A percentile compares a stretch with the other conserved stretches of the same genome.
phyloP scores from a whole-genome alignment of 495 filamentous ascomycete species.

The Baudoinia panamericana region DNA sequence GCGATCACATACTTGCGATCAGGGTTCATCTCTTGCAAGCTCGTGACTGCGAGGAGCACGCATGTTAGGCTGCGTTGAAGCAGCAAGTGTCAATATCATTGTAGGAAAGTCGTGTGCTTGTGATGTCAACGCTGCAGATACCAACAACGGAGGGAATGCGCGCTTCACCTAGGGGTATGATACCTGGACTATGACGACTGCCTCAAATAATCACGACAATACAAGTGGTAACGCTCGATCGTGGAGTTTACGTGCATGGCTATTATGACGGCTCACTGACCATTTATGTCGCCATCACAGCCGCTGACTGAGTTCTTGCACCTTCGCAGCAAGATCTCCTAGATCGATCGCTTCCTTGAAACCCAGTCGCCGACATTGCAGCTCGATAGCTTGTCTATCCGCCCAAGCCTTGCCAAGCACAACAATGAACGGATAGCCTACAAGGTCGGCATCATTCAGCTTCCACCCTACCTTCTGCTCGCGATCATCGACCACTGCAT shows the following conservation, averaged over 20 bases:
- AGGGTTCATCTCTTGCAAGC: conserved; percentile 54
- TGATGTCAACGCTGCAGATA: too few species aligned
- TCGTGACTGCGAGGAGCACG: conserved; percentile 2
- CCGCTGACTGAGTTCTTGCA: conserved; percentile 1
- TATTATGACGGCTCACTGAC: too few species aligned
- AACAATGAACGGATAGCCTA: conserved; percentile 75
- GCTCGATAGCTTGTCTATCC: conserved; percentile 48
- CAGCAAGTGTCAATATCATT: too few species aligned
- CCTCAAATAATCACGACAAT: too few species aligned
- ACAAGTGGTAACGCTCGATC: too few species aligned
- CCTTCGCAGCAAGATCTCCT: conserved; percentile 6
- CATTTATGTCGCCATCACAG: too few species aligned
- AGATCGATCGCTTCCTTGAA: conserved; percentile 8
- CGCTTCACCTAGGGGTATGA: too few species aligned
- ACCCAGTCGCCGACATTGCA: conserved; percentile 58
- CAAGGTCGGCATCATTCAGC: conserved; percentile 71
- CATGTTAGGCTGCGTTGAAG: too few species aligned
- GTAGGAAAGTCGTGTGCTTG: too few species aligned
- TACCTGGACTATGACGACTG: too few species aligned
- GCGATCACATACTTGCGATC: conserved; percentile 60
- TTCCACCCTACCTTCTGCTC: conserved; percentile 62
- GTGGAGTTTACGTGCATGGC: too few species aligned
- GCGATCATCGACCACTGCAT: conserved; percentile 70
- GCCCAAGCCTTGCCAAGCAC: conserved; percentile 67
- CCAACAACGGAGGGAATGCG: too few species aligned